Evolutionary conservation across 176 grass and related monocot species (phyloP).

Genomic region (Aegilops speltoides): DNA sequence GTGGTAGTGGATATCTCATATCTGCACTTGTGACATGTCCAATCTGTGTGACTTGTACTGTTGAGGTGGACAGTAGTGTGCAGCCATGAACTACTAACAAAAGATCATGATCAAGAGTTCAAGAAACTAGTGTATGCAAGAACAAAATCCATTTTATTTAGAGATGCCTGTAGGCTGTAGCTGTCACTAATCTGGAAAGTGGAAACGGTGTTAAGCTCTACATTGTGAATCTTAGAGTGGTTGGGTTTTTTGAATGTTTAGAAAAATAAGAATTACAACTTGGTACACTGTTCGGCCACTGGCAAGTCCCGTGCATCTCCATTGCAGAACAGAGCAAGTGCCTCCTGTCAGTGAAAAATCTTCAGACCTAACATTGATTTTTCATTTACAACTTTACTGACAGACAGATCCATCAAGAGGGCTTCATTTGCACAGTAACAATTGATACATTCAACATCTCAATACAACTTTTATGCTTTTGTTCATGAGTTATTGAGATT

Average conservation of each 20-base stretch:
- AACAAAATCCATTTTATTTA: not conserved
- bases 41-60: not conserved
- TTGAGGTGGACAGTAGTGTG: not conserved
- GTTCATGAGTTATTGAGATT: not conserved
- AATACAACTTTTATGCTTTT: not conserved
- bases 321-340: not conserved
- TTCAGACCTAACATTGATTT: not conserved
- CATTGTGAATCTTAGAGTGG: too few relatives aligned
- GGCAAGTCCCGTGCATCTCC: not conserved
- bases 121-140: not conserved
- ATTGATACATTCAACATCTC: not conserved
- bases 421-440: not conserved
- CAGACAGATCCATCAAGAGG: not conserved
- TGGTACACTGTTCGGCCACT: not conserved
- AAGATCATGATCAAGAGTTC: not conserved
- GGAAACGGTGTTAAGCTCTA: too few relatives aligned
- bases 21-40: not conserved
- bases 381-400: not conserved
- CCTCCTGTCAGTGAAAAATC: not conserved
- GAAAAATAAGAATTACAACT: too few relatives aligned
- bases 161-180: not conserved
- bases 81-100: not conserved
- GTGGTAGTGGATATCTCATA: constrained; percentile 1
- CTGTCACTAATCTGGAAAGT: not conserved
- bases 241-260: too few relatives aligned